A percentile compares a stretch with the other conserved stretches of the same genome.
Conservation (phyloP, 192 early-diverging fungal genomes). For the Helicostylum pulchrum region DNA sequence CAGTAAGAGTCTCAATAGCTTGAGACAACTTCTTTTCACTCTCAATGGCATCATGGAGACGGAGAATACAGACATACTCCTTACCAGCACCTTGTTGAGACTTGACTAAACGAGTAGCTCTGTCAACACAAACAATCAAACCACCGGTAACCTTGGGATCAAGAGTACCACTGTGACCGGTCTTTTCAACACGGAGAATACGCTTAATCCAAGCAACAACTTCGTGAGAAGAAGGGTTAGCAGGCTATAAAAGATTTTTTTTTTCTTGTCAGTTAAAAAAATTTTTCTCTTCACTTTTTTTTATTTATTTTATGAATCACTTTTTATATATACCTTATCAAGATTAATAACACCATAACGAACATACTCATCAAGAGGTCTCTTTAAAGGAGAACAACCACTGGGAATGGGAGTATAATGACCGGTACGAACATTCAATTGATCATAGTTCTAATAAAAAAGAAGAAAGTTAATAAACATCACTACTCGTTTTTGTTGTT, state of each 20-base stretch:
- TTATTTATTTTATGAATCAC: too few species aligned
- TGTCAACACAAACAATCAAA: conserved; percentile 98
- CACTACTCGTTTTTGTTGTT: not conserved
- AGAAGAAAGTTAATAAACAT: too few species aligned
- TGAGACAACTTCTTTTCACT: conserved; percentile 82
- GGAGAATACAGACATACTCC: conserved; percentile 95
- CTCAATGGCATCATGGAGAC: conserved; percentile 93
- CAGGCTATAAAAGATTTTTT: conserved; percentile 57
- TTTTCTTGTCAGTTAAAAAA: not conserved
- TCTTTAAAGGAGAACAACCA: conserved; percentile 93
- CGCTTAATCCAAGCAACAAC: conserved; percentile 99
- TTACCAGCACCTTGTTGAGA: conserved; percentile 99
- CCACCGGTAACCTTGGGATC: conserved; percentile 99
- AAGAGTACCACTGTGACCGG: conserved; percentile 96
- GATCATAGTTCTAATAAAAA: conserved; percentile 92
- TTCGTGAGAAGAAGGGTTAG: conserved; percentile 99
- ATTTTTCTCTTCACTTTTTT: not conserved
- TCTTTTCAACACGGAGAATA: conserved; percentile 96
- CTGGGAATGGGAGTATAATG: conserved; percentile 98
- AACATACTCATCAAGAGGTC: conserved; percentile 86
- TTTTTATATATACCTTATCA: conserved; percentile 70
- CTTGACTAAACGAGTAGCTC: conserved; percentile 97
- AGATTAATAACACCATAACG: conserved; percentile 98
- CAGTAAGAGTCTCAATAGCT: conserved; percentile 93
- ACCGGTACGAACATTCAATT: conserved; percentile 93